These are phyloP conservation scores for Fusarium albosuccineum DNA, from an alignment of 2,329 filamentous ascomycete genomes.

Conservation along the genomic window DNA sequence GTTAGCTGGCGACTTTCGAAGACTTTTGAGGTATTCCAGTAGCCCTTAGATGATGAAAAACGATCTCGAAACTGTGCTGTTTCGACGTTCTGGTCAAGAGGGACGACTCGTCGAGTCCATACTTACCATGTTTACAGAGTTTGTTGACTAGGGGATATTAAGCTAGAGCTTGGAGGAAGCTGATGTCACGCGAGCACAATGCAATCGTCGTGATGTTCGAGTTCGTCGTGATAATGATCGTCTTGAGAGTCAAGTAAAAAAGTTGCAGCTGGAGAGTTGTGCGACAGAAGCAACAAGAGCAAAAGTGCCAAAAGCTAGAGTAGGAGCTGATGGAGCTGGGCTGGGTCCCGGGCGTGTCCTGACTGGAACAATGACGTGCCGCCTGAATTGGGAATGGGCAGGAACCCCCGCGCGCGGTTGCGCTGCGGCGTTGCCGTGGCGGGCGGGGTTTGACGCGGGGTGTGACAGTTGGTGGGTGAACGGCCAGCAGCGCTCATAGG, in stretches of 20 bases:
- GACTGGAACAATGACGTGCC: slow-evolving; percentile 43
- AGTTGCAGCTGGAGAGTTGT: slow-evolving; percentile 24
- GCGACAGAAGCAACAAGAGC: slow-evolving; percentile 19
- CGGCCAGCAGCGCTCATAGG: slow-evolving; percentile 8
- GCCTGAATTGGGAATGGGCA: slow-evolving; percentile 7
- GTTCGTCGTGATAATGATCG: not conserved
- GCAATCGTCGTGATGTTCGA: not conserved
- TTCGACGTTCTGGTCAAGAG: not conserved
- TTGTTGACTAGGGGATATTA: slow-evolving; percentile 11
- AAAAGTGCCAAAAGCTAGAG: slow-evolving; percentile 23
- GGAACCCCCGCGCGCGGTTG: slow-evolving; percentile 22
- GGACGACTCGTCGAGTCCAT: not conserved
- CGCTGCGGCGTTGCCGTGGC: slow-evolving; percentile 31
- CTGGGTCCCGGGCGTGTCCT: not conserved
- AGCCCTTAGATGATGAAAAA: not conserved
- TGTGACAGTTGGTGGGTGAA: slow-evolving; percentile 25
- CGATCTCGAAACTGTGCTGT: not conserved
- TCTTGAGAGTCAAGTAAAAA: slow-evolving; percentile 6
- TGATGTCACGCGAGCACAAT: not conserved
- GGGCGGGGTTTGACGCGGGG: slow-evolving; percentile 41
- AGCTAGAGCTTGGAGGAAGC: not conserved
- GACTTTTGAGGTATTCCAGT: not conserved
- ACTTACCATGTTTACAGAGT: slow-evolving; percentile 34
- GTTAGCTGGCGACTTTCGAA: slow-evolving; percentile 17
- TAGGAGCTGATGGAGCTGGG: slow-evolving; percentile 36